A percentile compares a stretch with the other conserved stretches of the same genome.
phyloP scores from a whole-genome alignment of 805 yeast species.

The Metschnikowia reukaufii region DNA sequence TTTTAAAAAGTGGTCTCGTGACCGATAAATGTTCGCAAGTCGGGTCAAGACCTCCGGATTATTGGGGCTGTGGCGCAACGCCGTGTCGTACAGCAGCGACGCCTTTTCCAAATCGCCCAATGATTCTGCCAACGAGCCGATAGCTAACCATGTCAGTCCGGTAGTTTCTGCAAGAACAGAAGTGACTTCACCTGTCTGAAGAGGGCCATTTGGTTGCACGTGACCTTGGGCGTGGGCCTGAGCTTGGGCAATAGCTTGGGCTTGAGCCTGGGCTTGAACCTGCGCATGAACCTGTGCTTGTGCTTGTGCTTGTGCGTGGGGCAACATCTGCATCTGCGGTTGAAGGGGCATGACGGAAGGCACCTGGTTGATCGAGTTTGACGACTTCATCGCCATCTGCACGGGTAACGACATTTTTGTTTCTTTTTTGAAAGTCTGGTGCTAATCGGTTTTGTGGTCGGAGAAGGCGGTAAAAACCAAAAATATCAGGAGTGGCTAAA shows the following conservation, averaged over 20 bases:
- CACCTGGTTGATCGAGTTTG: constrained; percentile 14
- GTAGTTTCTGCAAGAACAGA: constrained; percentile 48
- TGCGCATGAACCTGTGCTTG: constrained; percentile 16
- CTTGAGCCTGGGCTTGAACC: constrained; percentile 14
- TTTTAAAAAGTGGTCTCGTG: constrained; percentile 85
- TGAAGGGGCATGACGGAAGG: constrained; percentile 19
- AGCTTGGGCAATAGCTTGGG: constrained; percentile 11
- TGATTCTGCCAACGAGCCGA: constrained; percentile 86
- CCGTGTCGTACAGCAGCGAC: constrained; percentile 81
- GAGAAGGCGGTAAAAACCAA: not conserved
- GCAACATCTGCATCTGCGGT: constrained; percentile 21
- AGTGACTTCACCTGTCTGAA: constrained; percentile 14
- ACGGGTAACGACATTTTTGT: constrained; percentile 20
- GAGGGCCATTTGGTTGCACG: constrained; percentile 8
- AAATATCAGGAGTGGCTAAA: not conserved
- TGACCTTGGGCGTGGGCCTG: constrained; percentile 15
- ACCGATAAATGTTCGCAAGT: constrained; percentile 83
- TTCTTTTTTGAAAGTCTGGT: not conserved
- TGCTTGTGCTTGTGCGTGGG: constrained; percentile 17
- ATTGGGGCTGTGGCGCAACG: constrained; percentile 81
- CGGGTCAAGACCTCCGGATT: constrained; percentile 83
- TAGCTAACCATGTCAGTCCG: constrained; percentile 83
- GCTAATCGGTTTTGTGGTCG: not conserved
- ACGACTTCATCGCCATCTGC: constrained; percentile 23
- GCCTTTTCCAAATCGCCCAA: constrained; percentile 89